Percentiles rank a stretch among this genome's conserved stretches.
phyloP scores from a whole-genome alignment of 164 flowering plant species.

The grape (Vitis vinifera) region DNA sequence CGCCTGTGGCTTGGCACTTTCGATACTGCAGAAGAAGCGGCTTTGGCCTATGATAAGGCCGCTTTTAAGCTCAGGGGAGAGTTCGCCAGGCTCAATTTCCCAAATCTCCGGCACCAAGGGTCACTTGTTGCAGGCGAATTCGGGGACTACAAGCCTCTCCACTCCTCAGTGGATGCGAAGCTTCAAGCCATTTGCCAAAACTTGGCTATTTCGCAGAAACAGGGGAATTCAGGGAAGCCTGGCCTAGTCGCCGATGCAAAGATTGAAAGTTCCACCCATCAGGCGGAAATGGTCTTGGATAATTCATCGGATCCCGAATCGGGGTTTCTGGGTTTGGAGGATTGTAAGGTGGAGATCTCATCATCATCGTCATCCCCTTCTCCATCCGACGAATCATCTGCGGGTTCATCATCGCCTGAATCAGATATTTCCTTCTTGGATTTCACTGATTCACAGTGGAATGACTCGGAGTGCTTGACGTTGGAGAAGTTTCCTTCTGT shows the following conservation, averaged over 20 bases:
- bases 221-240: constrained; percentile 32
- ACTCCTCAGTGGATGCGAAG: constrained; percentile 63
- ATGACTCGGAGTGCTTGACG: constrained; percentile 29
- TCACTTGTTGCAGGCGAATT: constrained; percentile 21
- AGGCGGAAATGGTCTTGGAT: not conserved
- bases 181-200: constrained; percentile 58
- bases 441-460: constrained; percentile 37
- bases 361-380: constrained; percentile 16
- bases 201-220: constrained; percentile 32
- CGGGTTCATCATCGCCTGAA: constrained; percentile 38
- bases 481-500: constrained; percentile 52
- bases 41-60: constrained; percentile 55
- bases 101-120: constrained; percentile 37
- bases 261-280: too few relatives aligned
- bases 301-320: constrained; percentile 6
- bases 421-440: constrained; percentile 41
- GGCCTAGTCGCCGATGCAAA: constrained; percentile 1
- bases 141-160: constrained; percentile 51
- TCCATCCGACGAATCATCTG: constrained; percentile 17
- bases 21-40: constrained; percentile 61
- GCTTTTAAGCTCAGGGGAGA: constrained; percentile 64
- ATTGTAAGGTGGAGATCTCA: constrained; percentile 23
- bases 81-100: constrained; percentile 58
- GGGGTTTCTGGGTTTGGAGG: constrained; percentile 1
- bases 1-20: constrained; percentile 70